Base-by-base conservation (phyloP, 495 filamentous ascomycete species). In the Tuber microsphaerosporum region DNA sequence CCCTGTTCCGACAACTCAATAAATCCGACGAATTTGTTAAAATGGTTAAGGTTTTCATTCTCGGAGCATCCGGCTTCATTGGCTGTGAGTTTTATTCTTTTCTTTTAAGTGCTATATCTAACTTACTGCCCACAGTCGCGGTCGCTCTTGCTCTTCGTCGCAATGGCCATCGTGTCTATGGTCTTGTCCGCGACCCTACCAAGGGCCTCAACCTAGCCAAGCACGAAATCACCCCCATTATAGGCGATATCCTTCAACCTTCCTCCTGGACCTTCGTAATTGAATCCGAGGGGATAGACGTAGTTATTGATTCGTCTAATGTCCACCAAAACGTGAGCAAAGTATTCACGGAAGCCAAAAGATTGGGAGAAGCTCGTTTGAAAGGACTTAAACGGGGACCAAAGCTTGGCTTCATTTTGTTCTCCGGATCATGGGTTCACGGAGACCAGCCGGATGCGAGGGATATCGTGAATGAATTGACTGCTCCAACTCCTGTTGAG, bases 171-270 rank as follows among this genome's bases (percentile, higher is more conserved):
- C 39, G 48, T 16, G 72, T 73, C 72, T 73, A 73, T 7, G 72
- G 72, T 8, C 72, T 73, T 73, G 31, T 68, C 46, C 72, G 44
- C 34, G 41, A n/a, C 2, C 0, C 45, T 42, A 46, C n/a, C 48
- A 73, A 73, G 42, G 72, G 20, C 31, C 16, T 41, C 14, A 39
- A 26, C 31, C 45, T 73, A 12, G 48, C 88, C 71, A 87, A 88
- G 76, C 85, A 83, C 51, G 87, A 89, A 75, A 81, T 89, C 72
- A 85, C 88, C 77, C 87, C 87, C 74, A 84, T 88, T 69, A 86
- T 89, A 85, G 72, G 87, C 84, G 65, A 51, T 70, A 69, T 72
- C 68, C 31, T 70, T 56, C 73, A 42, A 65, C 71, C 69, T 34
- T 20, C 48, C n/a, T 39, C 31, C 72, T 73, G 72, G 72, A 37